phyloP scores from a whole-genome alignment of 345 rosid genomes.

The Trapa bicornis region DNA sequence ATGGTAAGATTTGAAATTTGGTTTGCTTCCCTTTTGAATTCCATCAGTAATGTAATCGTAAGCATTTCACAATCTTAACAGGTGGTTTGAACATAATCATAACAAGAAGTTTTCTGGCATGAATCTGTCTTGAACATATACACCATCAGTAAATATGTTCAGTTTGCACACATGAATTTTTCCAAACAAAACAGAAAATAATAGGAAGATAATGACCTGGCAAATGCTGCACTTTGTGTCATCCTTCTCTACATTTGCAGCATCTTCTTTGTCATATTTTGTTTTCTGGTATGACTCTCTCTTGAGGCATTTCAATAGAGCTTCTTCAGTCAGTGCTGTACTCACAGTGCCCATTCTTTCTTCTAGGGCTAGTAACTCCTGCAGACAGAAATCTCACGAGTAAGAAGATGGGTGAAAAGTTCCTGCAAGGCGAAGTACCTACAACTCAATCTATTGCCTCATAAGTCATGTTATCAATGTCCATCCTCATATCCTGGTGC shows the following conservation, averaged over 20 bases:
- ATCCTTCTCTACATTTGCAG: slow-evolving; percentile 22
- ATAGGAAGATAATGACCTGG: slow-evolving; percentile 36
- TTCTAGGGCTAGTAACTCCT: slow-evolving; percentile 92
- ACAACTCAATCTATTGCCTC: slow-evolving; percentile 41
- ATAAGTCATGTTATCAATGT: slow-evolving; percentile 92
- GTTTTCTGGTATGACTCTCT: slow-evolving; percentile 34
- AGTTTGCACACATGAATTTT: neutral
- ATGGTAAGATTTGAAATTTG: too few species aligned
- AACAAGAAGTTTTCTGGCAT: too few species aligned
- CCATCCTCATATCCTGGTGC: slow-evolving; percentile 91
- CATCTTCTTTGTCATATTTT: slow-evolving; percentile 4
- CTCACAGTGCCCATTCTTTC: slow-evolving; percentile 95
- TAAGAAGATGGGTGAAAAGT: neutral
- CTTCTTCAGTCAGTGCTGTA: slow-evolving; percentile 86
- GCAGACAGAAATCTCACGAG: neutral
- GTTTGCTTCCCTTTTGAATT: too few species aligned
- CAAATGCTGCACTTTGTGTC: slow-evolving; percentile 85
- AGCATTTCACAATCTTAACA: too few species aligned
- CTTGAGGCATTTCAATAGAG: slow-evolving; percentile 50
- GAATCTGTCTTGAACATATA: neutral
- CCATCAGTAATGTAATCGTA: too few species aligned
- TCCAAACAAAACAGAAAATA: too few species aligned
- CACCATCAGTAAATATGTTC: neutral
- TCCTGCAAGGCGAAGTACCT: neutral
- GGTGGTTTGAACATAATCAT: too few species aligned